A percentile compares a stretch with the other conserved stretches of the same genome.
Evolutionary conservation across 768 basidiomycete genomes (phyloP).

Genomic region (Tubosaeta sp.): DNA sequence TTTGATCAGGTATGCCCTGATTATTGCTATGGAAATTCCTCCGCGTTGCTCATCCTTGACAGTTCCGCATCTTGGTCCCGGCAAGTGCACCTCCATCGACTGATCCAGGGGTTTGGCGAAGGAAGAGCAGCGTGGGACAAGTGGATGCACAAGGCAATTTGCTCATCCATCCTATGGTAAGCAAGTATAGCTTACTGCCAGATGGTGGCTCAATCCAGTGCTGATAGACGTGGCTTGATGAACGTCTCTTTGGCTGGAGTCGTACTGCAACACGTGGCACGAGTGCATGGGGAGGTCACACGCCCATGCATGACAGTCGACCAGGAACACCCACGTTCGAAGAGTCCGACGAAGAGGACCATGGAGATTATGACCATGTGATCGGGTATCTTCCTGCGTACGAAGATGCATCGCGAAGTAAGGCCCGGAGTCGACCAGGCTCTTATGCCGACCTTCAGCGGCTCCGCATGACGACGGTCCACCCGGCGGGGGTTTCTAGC

Average conservation of each 20-base stretch:
- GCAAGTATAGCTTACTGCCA: constrained; percentile 24
- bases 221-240: constrained; percentile 79
- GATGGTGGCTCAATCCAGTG: not conserved
- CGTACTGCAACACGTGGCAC: constrained; percentile 74
- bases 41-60: constrained; percentile 4
- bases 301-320: constrained; percentile 56
- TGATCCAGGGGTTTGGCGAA: constrained; percentile 68
- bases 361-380: constrained; percentile 90
- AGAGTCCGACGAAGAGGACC: constrained; percentile 81
- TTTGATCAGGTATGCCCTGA: constrained; percentile 64
- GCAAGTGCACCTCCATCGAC: constrained; percentile 80
- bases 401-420: constrained; percentile 41
- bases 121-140: constrained; percentile 76
- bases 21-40: not conserved
- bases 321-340: constrained; percentile 73
- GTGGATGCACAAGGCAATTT: constrained; percentile 84
- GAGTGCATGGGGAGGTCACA: constrained; percentile 74
- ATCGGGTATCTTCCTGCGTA: constrained; percentile 57
- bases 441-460: constrained; percentile 83
- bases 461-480: constrained; percentile 40
- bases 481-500: constrained; percentile 9
- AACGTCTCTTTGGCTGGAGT: constrained; percentile 91
- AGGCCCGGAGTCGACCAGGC: constrained; percentile 57
- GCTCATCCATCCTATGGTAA: constrained; percentile 81
- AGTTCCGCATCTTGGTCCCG: constrained; percentile 80